Conservation (phyloP, 1,139 yeast species). For the Geotrichum citri-aurantii region DNA sequence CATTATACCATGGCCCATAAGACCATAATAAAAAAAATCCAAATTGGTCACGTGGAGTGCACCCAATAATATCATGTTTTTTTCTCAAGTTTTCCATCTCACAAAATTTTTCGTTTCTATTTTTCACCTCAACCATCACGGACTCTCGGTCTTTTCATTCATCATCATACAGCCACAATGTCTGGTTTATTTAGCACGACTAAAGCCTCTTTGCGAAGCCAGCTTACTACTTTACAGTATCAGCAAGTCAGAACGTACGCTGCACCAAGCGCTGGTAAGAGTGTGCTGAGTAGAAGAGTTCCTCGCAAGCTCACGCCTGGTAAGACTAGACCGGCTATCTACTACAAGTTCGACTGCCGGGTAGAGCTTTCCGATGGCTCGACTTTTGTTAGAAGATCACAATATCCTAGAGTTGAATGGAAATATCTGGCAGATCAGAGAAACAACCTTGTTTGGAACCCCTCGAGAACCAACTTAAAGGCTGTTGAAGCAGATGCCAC, state of each 20-base stretch:
- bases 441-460: slow-evolving; percentile 82
- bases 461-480: slow-evolving; percentile 69
- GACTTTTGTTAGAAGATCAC: slow-evolving; percentile 74
- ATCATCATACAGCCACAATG: not conserved
- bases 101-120: not conserved
- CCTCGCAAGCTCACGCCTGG: slow-evolving; percentile 46
- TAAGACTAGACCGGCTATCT: slow-evolving; percentile 87
- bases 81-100: not conserved
- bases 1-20: not conserved
- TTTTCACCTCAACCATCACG: not conserved
- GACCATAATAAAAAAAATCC: not conserved
- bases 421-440: slow-evolving; percentile 86
- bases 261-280: slow-evolving; percentile 21
- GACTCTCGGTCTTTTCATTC: not conserved
- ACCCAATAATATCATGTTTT: not conserved
- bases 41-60: not conserved
- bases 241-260: slow-evolving; percentile 19
- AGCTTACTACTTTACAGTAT: not conserved
- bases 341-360: slow-evolving; percentile 78
- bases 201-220: not conserved
- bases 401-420: slow-evolving; percentile 81
- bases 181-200: not conserved
- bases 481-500: slow-evolving; percentile 75
- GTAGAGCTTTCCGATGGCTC: slow-evolving; percentile 94
- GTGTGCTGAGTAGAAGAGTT: slow-evolving; percentile 26